Conservation (phyloP, 176 grass and related monocot species). For the Oryza rufipogon region DNA sequence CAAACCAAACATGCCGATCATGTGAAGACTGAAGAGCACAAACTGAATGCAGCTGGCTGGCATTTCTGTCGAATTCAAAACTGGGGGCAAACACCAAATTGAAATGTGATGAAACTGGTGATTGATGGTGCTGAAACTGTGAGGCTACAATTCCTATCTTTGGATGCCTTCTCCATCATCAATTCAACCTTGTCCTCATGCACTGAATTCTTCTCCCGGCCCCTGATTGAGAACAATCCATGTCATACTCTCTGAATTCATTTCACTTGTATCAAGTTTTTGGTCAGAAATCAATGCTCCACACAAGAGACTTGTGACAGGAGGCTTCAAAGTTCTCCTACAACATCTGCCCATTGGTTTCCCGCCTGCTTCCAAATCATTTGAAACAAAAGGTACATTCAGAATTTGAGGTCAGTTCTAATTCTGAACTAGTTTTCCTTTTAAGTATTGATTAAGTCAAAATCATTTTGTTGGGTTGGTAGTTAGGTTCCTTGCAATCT, state of each 20-base stretch:
- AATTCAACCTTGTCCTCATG: not conserved
- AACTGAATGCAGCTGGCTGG: not conserved
- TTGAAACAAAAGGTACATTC: not conserved
- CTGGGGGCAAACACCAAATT: not conserved
- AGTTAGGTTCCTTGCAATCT: not conserved
- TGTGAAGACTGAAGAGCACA: not conserved
- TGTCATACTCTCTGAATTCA: not conserved
- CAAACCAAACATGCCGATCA: not conserved
- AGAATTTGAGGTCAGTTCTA: not conserved
- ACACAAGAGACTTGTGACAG: slow-evolving; percentile 32
- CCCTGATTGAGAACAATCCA: not conserved
- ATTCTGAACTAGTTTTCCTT: not conserved
- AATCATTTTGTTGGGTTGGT: not conserved
- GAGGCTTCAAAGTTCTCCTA: not conserved
- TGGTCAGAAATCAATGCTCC: slow-evolving; percentile 19
- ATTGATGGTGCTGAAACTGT: not conserved
- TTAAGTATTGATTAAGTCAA: not conserved
- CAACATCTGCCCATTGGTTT: not conserved
- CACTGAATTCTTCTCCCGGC: not conserved
- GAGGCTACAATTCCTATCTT: not conserved
- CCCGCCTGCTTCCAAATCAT: slow-evolving; percentile 5
- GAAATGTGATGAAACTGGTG: not conserved
- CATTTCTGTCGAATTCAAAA: not conserved
- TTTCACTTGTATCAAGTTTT: not conserved
- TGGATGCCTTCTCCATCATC: not conserved